Conservation (phyloP, 768 basidiomycete species). For the Jaapia argillacea region DNA sequence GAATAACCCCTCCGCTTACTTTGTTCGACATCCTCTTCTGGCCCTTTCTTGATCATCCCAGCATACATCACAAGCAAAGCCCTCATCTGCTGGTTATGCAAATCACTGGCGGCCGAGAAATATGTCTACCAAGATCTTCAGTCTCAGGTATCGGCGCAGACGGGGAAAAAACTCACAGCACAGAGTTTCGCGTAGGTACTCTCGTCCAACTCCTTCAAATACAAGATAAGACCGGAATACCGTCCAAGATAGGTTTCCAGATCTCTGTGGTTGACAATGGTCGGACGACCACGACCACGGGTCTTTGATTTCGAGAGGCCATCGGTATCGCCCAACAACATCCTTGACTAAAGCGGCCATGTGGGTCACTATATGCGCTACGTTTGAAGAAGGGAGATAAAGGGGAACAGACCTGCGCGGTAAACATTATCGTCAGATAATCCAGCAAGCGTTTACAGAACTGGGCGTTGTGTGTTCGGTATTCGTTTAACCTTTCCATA, state of each 20-base stretch:
- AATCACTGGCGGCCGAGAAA: constrained; percentile 75
- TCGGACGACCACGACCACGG: constrained; percentile 30
- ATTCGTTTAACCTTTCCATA: constrained; percentile 87
- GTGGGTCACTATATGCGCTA: constrained; percentile 1
- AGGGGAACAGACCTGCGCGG: constrained; percentile 78
- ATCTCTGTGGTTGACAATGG: constrained; percentile 51
- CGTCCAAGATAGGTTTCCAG: constrained; percentile 80
- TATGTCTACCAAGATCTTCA: constrained; percentile 55
- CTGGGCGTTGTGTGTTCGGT: constrained; percentile 79
- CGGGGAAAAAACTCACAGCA: constrained; percentile 77
- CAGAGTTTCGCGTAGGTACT: constrained; percentile 79
- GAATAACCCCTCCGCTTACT: constrained; percentile 28
- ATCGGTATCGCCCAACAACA: constrained; percentile 53
- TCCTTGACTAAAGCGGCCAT: constrained; percentile 39
- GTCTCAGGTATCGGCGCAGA: not conserved
- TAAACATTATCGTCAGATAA: constrained; percentile 86
- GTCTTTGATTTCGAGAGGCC: constrained; percentile 38
- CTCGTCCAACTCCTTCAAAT: constrained; percentile 96
- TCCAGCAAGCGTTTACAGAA: constrained; percentile 91
- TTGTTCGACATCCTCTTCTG: constrained; percentile 68
- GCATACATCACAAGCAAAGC: constrained; percentile 52
- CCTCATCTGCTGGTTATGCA: constrained; percentile 78
- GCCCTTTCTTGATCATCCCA: constrained; percentile 48
- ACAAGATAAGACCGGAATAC: constrained; percentile 85
- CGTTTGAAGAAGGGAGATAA: constrained; percentile 1